Evolutionary conservation across 129 eudicot genomes (phyloP).

Genomic region (Cynara cardunculus): DNA sequence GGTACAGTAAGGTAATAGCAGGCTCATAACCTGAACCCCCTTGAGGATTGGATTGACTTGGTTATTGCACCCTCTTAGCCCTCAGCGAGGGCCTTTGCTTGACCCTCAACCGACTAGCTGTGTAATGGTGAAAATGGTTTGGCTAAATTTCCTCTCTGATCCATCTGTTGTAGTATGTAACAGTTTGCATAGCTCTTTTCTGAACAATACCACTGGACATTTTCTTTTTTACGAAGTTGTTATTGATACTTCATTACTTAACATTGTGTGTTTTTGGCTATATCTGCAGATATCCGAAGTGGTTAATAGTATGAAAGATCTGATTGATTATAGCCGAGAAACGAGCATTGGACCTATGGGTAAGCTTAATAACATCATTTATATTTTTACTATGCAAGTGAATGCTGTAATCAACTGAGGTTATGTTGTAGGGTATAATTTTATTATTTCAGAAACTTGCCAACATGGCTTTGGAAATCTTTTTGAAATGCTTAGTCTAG

Average conservation of each 20-base stretch:
- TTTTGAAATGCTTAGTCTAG: neutral
- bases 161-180: no score
- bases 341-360: conserved; percentile 95
- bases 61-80: no score
- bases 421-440: neutral
- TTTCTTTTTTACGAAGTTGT: neutral
- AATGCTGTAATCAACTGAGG: neutral
- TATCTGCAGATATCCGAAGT: conserved; percentile 92
- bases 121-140: no score
- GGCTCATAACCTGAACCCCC: no score
- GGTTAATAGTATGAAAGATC: conserved; percentile 98
- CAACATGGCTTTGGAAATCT: neutral
- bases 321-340: conserved; percentile 90
- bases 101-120: no score
- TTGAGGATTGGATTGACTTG: no score
- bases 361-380: conserved; percentile 34
- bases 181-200: no score
- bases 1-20: no score
- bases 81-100: no score
- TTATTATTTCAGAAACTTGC: neutral
- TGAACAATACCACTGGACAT: no score
- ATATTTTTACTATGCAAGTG: neutral
- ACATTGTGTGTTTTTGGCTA: conserved; percentile 7
- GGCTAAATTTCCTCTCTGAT: no score
- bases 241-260: neutral